A percentile compares a stretch with the other conserved stretches of the same genome.
These are phyloP conservation scores for Marasmius fiardii DNA, from an alignment of 1,284 basidiomycete species.

Conservation along the genomic window DNA sequence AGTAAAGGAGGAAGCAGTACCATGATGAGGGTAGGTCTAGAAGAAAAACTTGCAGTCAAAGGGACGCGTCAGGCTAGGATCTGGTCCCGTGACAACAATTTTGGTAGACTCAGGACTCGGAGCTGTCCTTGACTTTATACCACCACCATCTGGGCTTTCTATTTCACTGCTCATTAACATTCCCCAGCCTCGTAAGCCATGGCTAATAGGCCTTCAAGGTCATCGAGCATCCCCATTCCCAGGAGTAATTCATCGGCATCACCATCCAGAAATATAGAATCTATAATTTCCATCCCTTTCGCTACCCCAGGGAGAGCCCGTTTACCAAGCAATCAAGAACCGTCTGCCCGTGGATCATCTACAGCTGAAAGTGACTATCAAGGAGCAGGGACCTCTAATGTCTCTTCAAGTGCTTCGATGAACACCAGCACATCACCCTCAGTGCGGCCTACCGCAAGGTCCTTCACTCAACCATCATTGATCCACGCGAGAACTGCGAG, in stretches of 20 bases:
- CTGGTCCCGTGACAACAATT: background rate
- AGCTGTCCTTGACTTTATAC: background rate
- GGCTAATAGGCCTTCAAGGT: constrained; percentile 51
- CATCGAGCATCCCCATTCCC: constrained; percentile 62
- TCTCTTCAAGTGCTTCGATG: constrained; percentile 28
- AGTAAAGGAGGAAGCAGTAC: background rate
- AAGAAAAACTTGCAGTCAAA: background rate
- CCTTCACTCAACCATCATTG: constrained; percentile 25
- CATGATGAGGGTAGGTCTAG: constrained; percentile 4
- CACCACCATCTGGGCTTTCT: background rate
- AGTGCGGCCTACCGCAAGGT: constrained; percentile 34
- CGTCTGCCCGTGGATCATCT: constrained; percentile 20
- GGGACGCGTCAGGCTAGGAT: background rate
- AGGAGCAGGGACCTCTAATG: constrained; percentile 29
- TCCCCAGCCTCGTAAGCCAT: constrained; percentile 34
- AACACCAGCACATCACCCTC: constrained; percentile 34
- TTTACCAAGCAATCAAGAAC: constrained; percentile 24
- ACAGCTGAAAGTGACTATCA: constrained; percentile 24
- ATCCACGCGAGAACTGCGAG: constrained; percentile 17
- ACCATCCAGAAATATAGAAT: constrained; percentile 56
- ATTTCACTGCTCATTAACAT: background rate
- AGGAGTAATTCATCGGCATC: constrained; percentile 40
- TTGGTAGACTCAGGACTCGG: too few species aligned
- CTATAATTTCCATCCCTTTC: constrained; percentile 58
- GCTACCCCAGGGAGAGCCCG: constrained; percentile 38